These are phyloP conservation scores for Heteromeles arbutifolia DNA, from an alignment of 306 rosid genomes.

Conservation along the genomic window DNA sequence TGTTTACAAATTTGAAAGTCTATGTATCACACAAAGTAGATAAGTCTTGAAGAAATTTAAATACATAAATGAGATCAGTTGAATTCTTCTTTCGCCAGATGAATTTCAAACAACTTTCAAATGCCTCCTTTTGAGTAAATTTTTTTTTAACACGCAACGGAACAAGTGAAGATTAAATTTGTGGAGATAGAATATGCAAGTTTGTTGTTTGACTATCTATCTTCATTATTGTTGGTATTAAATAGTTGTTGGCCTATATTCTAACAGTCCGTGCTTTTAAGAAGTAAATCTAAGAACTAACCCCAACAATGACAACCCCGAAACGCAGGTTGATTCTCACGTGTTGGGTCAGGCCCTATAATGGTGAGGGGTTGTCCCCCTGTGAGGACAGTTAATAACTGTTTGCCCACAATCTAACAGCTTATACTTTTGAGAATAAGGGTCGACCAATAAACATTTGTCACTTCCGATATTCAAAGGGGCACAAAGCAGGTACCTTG, in stretches of 20 bases:
- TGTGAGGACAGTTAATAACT: neutral
- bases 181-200: neutral
- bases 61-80: neutral
- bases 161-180: neutral
- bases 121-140: neutral
- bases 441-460: neutral
- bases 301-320: neutral
- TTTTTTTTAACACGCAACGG: neutral
- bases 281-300: neutral
- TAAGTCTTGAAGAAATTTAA: neutral
- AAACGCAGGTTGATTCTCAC: neutral
- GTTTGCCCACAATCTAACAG: neutral
- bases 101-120: neutral
- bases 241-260: neutral
- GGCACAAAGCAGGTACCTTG: slow-evolving; percentile 49
- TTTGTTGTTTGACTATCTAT: neutral
- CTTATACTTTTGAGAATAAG: neutral
- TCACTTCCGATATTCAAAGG: slow-evolving; percentile 7
- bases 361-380: neutral
- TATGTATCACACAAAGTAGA: neutral
- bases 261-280: neutral
- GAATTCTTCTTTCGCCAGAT: neutral
- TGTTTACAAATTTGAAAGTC: neutral
- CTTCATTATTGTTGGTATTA: neutral
- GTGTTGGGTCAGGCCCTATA: neutral